Evolutionary conservation across 371 early-diverging fungal genomes (phyloP).

Genomic region (Mucor mucedo): DNA sequence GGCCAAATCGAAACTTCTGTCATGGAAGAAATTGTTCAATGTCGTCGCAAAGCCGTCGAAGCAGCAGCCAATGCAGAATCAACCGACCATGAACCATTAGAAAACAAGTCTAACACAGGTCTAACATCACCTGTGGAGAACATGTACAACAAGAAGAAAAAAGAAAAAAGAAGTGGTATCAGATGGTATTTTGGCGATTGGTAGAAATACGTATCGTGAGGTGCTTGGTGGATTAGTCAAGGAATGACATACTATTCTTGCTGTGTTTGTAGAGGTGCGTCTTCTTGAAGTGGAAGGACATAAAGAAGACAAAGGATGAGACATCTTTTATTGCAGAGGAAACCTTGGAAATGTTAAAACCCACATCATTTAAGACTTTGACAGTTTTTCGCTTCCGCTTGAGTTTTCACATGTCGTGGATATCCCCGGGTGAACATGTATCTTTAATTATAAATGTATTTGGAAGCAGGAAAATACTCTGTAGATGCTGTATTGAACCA

Average conservation of each 20-base stretch:
- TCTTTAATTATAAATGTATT: conserved; percentile 64
- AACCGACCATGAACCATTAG: not conserved
- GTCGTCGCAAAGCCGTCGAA: conserved; percentile 44
- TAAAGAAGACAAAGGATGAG: not conserved
- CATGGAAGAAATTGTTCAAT: conserved; percentile 57
- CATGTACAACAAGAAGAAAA: not conserved
- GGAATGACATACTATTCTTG: conserved; percentile 60
- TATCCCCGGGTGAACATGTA: conserved; percentile 67
- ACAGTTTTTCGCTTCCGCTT: conserved; percentile 52
- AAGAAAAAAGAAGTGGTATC: conserved; percentile 8
- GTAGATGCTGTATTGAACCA: conserved; percentile 63
- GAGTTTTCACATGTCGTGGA: conserved; percentile 65
- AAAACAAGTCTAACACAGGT: conserved; percentile 10
- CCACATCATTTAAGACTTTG: not conserved
- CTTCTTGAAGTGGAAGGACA: not conserved
- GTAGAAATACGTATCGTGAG: conserved; percentile 64
- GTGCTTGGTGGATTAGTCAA: conserved; percentile 63
- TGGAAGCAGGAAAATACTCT: conserved; percentile 57
- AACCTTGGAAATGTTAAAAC: not conserved
- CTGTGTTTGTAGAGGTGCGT: conserved; percentile 14
- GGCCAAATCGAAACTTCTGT: conserved; percentile 64
- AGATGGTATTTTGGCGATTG: conserved; percentile 68
- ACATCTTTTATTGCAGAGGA: not conserved
- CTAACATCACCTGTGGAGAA: conserved; percentile 10
- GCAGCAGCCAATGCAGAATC: not conserved